Evolutionary conservation across 768 basidiomycete species (phyloP).

Genomic region (Leccinum variicolor): DNA sequence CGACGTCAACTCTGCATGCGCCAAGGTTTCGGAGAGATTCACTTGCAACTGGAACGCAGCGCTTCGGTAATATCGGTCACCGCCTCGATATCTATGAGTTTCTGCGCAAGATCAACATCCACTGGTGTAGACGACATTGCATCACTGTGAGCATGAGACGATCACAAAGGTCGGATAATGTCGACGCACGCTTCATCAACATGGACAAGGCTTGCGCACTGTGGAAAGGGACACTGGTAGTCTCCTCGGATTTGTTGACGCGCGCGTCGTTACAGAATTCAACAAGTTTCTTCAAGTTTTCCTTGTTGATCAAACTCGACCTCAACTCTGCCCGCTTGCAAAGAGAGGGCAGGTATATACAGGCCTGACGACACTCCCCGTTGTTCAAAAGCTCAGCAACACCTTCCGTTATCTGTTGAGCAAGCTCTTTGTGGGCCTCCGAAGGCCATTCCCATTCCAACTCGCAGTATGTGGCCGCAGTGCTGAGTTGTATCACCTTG

Average conservation of each 20-base stretch:
- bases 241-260: constrained; percentile 3
- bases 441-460: constrained; percentile 20
- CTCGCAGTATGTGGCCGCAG: constrained; percentile 26
- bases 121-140: constrained; percentile 1
- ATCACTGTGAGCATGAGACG: not conserved
- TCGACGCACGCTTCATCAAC: constrained; percentile 21
- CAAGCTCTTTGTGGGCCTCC: constrained; percentile 3
- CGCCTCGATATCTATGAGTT: constrained; percentile 12
- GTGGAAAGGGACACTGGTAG: constrained; percentile 20
- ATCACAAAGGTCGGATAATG: not conserved
- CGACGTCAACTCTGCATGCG: not conserved
- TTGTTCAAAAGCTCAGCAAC: constrained; percentile 15
- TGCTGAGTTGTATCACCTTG: constrained; percentile 20
- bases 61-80: constrained; percentile 19
- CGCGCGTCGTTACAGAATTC: constrained; percentile 14
- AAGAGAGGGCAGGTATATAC: constrained; percentile 28
- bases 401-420: constrained; percentile 5
- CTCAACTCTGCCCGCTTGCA: constrained; percentile 19
- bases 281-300: constrained; percentile 19
- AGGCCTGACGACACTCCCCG: constrained; percentile 18
- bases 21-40: not conserved
- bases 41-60: constrained; percentile 18
- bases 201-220: constrained; percentile 25
- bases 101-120: constrained; percentile 9
- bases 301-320: constrained; percentile 10